Percentiles rank a stretch among this genome's conserved stretches.
Evolutionary conservation across 257 asterid genomes (phyloP).

Genomic region (Henckelia pumila): DNA sequence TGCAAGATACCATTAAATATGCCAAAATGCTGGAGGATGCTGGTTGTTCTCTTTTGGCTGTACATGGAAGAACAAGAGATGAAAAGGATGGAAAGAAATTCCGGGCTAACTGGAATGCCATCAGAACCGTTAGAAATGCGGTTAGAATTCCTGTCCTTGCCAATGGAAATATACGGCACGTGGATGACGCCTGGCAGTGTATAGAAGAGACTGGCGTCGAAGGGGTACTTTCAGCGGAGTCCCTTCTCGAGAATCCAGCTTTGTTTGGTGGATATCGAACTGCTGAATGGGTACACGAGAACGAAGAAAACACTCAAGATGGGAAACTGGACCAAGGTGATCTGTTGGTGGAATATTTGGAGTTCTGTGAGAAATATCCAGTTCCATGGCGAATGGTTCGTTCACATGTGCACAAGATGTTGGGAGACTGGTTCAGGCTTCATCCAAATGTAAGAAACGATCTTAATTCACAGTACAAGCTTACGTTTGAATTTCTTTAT

Average conservation of each 20-base stretch:
- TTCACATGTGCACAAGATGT: slow-evolving; percentile 85
- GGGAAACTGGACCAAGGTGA: slow-evolving; percentile 72
- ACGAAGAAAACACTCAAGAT: slow-evolving; percentile 39
- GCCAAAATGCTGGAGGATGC: slow-evolving; percentile 97
- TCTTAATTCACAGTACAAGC: slow-evolving; percentile 59
- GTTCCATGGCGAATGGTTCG: slow-evolving; percentile 98
- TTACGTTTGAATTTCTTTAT: slow-evolving; percentile 75
- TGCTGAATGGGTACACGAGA: slow-evolving; percentile 55
- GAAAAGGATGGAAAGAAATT: slow-evolving; percentile 85
- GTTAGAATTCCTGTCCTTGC: slow-evolving; percentile 91
- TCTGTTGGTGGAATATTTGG: slow-evolving; percentile 65
- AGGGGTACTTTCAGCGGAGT: slow-evolving; percentile 90
- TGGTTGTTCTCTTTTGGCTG: slow-evolving; percentile 90
- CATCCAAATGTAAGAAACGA: slow-evolving; percentile 76
- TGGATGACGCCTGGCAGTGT: slow-evolving; percentile 69
- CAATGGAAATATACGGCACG: slow-evolving; percentile 79
- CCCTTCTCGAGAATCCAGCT: slow-evolving; percentile 96
- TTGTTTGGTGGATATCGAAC: slow-evolving; percentile 83
- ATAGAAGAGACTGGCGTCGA: slow-evolving; percentile 71
- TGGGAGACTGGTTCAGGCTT: slow-evolving; percentile 89
- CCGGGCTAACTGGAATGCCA: slow-evolving; percentile 82
- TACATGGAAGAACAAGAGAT: slow-evolving; percentile 94
- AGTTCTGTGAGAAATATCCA: slow-evolving; percentile 73
- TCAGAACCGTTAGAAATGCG: slow-evolving; percentile 78
- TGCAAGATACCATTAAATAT: slow-evolving; percentile 72